Conservation (phyloP, 345 rosid species). For the Dimocarpus longan region DNA sequence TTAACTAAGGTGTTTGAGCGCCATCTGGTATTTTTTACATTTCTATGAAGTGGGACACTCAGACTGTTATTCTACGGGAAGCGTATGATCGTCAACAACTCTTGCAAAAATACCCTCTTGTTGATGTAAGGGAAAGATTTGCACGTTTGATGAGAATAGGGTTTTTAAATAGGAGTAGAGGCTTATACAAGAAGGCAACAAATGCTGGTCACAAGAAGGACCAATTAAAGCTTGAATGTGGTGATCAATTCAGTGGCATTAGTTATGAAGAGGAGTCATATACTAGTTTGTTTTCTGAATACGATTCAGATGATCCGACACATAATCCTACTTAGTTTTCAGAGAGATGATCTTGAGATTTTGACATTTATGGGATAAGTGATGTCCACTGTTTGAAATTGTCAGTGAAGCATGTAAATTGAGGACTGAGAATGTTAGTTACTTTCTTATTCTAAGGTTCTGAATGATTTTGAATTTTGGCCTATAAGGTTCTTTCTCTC, state of each 20-base stretch:
- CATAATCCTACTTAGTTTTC: constrained; percentile 30
- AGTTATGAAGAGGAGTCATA: constrained; percentile 39
- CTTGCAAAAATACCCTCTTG: constrained; percentile 57
- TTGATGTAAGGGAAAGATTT: constrained; percentile 49
- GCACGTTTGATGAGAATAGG: constrained; percentile 61
- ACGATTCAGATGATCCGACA: constrained; percentile 34
- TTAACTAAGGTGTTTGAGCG: constrained; percentile 86
- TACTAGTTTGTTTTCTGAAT: constrained; percentile 32
- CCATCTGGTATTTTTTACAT: constrained; percentile 83
- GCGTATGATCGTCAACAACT: constrained; percentile 60
- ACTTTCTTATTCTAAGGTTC: too few species aligned
- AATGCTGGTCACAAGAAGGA: constrained; percentile 15
- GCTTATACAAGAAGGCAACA: constrained; percentile 43
- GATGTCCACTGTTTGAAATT: too few species aligned
- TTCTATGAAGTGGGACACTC: constrained; percentile 62
- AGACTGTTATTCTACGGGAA: constrained; percentile 80
- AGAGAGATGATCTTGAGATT: neutral
- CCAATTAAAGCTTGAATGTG: constrained; percentile 6
- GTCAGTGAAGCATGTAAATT: constrained; percentile 29
- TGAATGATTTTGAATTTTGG: too few species aligned
- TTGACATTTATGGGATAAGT: too few species aligned
- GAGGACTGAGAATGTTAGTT: too few species aligned
- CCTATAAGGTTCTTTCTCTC: too few species aligned
- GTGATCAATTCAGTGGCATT: constrained; percentile 9
- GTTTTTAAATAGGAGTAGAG: constrained; percentile 65